phyloP scores from a whole-genome alignment of 2,329 filamentous ascomycete genomes.

The Penicillium sp. region DNA sequence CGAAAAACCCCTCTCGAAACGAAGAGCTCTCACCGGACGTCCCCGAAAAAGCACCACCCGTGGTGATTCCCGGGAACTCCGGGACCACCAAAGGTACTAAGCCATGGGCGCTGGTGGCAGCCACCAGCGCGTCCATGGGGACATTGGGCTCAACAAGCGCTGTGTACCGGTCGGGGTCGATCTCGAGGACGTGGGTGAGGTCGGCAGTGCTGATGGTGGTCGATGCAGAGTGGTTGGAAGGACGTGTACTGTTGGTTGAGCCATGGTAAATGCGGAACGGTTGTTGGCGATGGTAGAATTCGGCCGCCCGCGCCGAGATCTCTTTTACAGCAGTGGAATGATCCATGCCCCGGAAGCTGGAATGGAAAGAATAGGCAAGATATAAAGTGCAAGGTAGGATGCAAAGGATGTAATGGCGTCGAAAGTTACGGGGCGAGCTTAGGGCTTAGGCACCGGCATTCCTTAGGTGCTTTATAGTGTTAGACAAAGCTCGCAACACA shows the following conservation, averaged over 20 bases:
- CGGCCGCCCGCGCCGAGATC: constrained; percentile 16
- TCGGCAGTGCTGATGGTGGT: constrained; percentile 68
- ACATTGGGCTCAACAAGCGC: constrained; percentile 72
- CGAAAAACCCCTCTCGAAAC: constrained; percentile 67
- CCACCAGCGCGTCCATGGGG: constrained; percentile 65
- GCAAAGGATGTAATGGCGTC: not conserved
- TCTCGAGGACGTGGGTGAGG: constrained; percentile 62
- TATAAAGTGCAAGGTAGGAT: not conserved
- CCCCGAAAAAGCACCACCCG: constrained; percentile 66
- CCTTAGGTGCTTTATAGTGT: not conserved
- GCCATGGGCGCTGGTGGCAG: constrained; percentile 56
- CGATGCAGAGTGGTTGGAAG: constrained; percentile 42
- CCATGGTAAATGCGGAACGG: constrained; percentile 77
- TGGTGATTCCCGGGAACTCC: constrained; percentile 71
- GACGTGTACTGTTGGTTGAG: constrained; percentile 73
- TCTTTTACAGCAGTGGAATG: constrained; percentile 17
- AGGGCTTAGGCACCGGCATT: not conserved
- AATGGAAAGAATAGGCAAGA: not conserved
- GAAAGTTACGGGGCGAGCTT: not conserved
- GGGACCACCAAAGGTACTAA: constrained; percentile 67
- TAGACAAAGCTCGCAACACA: too few relatives aligned
- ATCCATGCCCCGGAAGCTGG: constrained; percentile 11
- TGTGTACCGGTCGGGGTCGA: constrained; percentile 56
- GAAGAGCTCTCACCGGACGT: constrained; percentile 68
- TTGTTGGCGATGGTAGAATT: constrained; percentile 52